Conservation (phyloP, 345 rosid species). For the Leavenworthia alabamica region DNA sequence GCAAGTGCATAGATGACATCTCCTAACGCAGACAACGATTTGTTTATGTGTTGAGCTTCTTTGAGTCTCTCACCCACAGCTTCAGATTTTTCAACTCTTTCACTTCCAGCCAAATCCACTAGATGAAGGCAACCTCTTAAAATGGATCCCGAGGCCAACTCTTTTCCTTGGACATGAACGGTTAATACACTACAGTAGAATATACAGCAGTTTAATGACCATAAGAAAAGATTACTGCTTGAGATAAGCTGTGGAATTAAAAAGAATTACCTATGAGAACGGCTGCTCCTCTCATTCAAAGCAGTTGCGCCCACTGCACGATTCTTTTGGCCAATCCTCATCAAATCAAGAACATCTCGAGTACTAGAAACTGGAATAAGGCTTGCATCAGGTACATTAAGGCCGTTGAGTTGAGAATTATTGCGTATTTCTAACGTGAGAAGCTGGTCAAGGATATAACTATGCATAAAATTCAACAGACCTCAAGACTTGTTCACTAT, state of each 20-base stretch:
- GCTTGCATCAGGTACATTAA: slow-evolving; percentile 96
- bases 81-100: slow-evolving; percentile 94
- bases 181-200: slow-evolving; percentile 68
- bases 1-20: slow-evolving; percentile 96
- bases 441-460: slow-evolving; percentile 39
- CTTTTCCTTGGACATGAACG: slow-evolving; percentile 88
- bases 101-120: slow-evolving; percentile 98
- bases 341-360: slow-evolving; percentile 83
- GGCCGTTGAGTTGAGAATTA: slow-evolving; percentile 83
- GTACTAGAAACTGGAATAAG: slow-evolving; percentile 76
- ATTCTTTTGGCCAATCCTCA: slow-evolving; percentile 85
- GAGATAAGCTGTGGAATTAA: background rate
- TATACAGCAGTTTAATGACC: background rate
- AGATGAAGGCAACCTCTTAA: slow-evolving; percentile 87
- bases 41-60: slow-evolving; percentile 94
- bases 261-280: slow-evolving; percentile 69
- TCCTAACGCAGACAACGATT: slow-evolving; percentile 90
- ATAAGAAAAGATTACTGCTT: background rate
- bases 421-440: slow-evolving; percentile 87
- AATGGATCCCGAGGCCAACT: slow-evolving; percentile 69
- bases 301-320: slow-evolving; percentile 99
- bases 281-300: slow-evolving; percentile 89
- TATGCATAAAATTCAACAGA: background rate
- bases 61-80: slow-evolving; percentile 94
- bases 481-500: background rate